Evolutionary conservation across 73 alveolate species (phyloP).

Genomic region (Symbiodinium natans): DNA sequence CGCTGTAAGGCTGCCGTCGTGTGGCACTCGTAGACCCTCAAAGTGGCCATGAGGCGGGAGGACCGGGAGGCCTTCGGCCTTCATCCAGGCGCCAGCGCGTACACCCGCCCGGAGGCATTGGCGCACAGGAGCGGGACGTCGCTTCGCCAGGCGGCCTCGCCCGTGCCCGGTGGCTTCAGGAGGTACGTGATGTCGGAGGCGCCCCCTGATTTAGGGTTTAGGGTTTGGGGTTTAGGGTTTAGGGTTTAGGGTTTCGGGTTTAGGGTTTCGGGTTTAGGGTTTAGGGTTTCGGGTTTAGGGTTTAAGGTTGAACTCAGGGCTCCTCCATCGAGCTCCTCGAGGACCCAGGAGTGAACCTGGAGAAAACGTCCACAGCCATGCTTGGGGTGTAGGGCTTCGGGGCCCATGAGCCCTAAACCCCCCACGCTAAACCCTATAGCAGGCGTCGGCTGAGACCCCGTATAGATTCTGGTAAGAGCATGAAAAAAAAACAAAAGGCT

Average conservation of each 20-base stretch:
- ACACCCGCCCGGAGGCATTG: constrained; percentile 12
- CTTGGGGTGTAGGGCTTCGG: background rate
- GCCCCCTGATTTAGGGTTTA: constrained; percentile 13
- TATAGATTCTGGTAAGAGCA: too few relatives aligned
- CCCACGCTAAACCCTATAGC: too few relatives aligned
- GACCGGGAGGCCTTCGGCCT: background rate
- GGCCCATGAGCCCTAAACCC: too few relatives aligned
- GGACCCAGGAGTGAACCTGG: constrained; percentile 20
- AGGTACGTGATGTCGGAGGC: constrained; percentile 31
- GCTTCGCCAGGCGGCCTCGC: background rate
- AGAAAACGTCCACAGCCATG: background rate
- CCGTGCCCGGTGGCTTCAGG: background rate
- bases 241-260: background rate
- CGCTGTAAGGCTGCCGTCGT: too few relatives aligned
- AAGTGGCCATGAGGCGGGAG: too few relatives aligned
- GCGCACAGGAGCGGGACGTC: constrained; percentile 56
- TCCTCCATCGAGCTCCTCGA: constrained; percentile 14
- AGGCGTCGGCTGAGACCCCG: too few relatives aligned
- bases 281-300: background rate
- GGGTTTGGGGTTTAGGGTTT: background rate
- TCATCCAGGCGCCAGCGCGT: background rate
- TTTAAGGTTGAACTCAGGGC: too few relatives aligned
- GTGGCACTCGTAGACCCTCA: too few relatives aligned
- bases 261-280: background rate
- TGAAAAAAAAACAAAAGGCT: too few relatives aligned